phyloP scores from a whole-genome alignment of 768 basidiomycete genomes.

The Suillus variegatus region DNA sequence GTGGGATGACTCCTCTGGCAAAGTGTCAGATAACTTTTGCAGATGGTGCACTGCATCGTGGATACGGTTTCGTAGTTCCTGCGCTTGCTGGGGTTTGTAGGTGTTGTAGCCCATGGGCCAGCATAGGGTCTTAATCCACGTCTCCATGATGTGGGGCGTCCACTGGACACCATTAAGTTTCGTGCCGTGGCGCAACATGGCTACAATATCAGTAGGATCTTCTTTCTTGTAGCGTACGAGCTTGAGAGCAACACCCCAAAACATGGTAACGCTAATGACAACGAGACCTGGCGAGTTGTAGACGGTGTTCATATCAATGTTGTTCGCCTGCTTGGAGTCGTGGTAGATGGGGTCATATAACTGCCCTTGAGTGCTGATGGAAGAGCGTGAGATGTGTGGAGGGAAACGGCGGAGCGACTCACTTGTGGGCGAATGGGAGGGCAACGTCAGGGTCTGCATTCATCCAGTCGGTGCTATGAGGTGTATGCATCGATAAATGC shows the following conservation, averaged over 20 bases:
- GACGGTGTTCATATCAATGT: conserved; percentile 55
- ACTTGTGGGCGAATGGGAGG: conserved; percentile 66
- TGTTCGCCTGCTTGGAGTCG: conserved; percentile 51
- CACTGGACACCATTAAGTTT: conserved; percentile 53
- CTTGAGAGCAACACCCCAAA: conserved; percentile 75
- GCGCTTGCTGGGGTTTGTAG: conserved; percentile 46
- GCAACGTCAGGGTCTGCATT: conserved; percentile 74
- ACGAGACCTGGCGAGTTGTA: conserved; percentile 56
- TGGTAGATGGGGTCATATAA: conserved; percentile 62
- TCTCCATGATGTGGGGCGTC: conserved; percentile 54
- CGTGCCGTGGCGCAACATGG: conserved; percentile 65
- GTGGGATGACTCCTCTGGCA: background rate
- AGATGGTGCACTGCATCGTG: conserved; percentile 48
- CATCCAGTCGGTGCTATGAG: conserved; percentile 62
- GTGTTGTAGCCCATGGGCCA: conserved; percentile 63
- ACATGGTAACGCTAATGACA: conserved; percentile 64
- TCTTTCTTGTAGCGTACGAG: conserved; percentile 64
- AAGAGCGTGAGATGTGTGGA: conserved; percentile 9
- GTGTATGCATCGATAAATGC: background rate
- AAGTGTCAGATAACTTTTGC: conserved; percentile 20
- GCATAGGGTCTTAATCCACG: conserved; percentile 58
- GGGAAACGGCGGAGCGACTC: conserved; percentile 29
- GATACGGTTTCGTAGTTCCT: conserved; percentile 51
- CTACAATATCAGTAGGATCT: conserved; percentile 66
- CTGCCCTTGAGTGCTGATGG: conserved; percentile 22